phyloP scores from a whole-genome alignment of 2,329 filamentous ascomycete species.

The Bipolaris sorokiniana region DNA sequence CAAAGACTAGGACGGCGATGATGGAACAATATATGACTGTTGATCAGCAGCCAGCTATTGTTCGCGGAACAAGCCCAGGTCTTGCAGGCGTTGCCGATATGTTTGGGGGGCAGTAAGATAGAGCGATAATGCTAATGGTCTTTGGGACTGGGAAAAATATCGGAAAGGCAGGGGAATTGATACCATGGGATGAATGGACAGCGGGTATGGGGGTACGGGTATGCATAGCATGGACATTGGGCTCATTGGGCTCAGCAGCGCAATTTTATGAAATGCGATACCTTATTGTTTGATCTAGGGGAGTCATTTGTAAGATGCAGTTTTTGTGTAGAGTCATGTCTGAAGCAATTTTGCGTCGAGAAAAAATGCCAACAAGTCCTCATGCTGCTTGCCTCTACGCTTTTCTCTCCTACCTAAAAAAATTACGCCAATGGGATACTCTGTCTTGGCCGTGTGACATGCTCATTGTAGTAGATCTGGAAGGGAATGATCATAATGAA shows the following conservation, averaged over 20 bases:
- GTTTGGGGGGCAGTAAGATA: conserved; percentile 43
- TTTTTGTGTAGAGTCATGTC: neutral
- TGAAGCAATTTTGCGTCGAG: too few species aligned
- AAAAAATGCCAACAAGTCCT: too few species aligned
- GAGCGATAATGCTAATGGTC: neutral
- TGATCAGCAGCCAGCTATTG: conserved; percentile 47
- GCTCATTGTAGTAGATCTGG: too few species aligned
- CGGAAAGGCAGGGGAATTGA: neutral
- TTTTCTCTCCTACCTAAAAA: too few species aligned
- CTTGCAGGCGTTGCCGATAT: conserved; percentile 55
- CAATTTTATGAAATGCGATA: neutral
- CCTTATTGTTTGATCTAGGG: neutral
- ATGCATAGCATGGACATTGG: neutral
- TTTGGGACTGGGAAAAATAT: neutral
- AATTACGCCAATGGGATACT: too few species aligned
- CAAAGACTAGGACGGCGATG: conserved; percentile 42
- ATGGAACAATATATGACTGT: conserved; percentile 53
- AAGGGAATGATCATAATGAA: too few species aligned
- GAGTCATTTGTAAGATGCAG: neutral
- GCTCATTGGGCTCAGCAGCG: neutral
- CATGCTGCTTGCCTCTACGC: too few species aligned
- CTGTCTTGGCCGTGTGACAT: too few species aligned
- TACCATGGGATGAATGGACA: neutral
- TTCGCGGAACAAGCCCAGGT: conserved; percentile 49
- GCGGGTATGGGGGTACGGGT: neutral